Evolutionary conservation across 2,329 filamentous ascomycete species (phyloP).

Genomic region (Fusarium sp.): DNA sequence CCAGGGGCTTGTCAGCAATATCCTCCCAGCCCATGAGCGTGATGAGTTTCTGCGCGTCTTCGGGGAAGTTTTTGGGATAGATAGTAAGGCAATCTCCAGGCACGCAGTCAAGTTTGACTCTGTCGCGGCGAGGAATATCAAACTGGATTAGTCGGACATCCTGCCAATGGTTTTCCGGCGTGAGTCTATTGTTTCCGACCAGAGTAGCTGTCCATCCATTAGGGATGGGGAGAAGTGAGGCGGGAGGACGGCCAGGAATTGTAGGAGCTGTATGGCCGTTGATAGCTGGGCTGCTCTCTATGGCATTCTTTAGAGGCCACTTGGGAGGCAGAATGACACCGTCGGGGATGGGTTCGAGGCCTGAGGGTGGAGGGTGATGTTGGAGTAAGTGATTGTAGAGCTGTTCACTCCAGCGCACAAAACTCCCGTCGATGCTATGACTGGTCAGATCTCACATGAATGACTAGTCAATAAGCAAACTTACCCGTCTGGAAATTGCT

Average conservation of each 20-base stretch:
- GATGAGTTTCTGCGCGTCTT: slow-evolving; percentile 83
- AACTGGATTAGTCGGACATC: slow-evolving; percentile 87
- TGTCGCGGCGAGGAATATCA: slow-evolving; percentile 51
- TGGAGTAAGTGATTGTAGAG: slow-evolving; percentile 75
- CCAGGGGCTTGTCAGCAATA: slow-evolving; percentile 76
- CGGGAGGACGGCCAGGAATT: slow-evolving; percentile 44
- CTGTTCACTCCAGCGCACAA: slow-evolving; percentile 78
- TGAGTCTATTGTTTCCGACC: slow-evolving; percentile 75
- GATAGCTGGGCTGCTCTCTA: slow-evolving; percentile 1
- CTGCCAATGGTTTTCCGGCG: slow-evolving; percentile 84
- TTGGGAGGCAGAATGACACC: slow-evolving; percentile 80
- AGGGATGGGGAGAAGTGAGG: slow-evolving; percentile 65
- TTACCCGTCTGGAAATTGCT: slow-evolving; percentile 91
- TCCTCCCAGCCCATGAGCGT: slow-evolving; percentile 80
- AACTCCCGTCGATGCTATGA: slow-evolving; percentile 80
- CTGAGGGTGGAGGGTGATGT: slow-evolving; percentile 75
- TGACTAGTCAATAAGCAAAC: slow-evolving; percentile 50
- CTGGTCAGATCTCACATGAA: not conserved
- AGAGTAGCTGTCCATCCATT: slow-evolving; percentile 68
- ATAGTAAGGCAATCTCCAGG: slow-evolving; percentile 86
- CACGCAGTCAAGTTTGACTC: slow-evolving; percentile 53
- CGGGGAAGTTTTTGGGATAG: slow-evolving; percentile 86
- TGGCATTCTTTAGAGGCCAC: slow-evolving; percentile 55
- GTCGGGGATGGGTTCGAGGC: slow-evolving; percentile 75
- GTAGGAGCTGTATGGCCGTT: slow-evolving; percentile 28